phyloP scores from a whole-genome alignment of 306 rosid species.

The Malus sylvestris region DNA sequence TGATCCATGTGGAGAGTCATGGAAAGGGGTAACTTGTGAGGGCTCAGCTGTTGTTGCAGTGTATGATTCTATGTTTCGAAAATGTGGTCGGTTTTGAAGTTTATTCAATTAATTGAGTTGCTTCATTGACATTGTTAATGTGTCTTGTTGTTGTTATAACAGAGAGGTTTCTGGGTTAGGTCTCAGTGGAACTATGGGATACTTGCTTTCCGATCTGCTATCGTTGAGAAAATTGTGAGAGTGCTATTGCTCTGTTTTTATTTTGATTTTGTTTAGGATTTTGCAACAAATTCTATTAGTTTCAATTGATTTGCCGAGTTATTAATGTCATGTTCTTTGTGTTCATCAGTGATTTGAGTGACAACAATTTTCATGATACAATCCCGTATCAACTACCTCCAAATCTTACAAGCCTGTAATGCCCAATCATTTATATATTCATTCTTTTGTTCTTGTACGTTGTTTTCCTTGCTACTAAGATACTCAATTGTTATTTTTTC shows the following conservation, averaged over 20 bases:
- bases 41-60: constrained; percentile 80
- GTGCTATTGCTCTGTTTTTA: not conserved
- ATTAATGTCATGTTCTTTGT: constrained; percentile 1
- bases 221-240: constrained; percentile 80
- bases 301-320: not conserved
- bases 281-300: constrained; percentile 1
- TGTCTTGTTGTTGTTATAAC: constrained; percentile 19
- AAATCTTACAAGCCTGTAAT: constrained; percentile 89
- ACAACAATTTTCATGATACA: constrained; percentile 67
- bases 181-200: constrained; percentile 85
- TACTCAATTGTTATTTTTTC: not conserved
- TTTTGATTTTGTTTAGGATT: not conserved
- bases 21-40: constrained; percentile 91
- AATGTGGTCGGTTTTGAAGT: not conserved
- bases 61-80: constrained; percentile 37
- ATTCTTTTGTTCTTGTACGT: not conserved
- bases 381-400: constrained; percentile 93
- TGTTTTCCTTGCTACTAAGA: not conserved
- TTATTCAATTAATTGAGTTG: not conserved
- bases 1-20: constrained; percentile 87
- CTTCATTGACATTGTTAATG: constrained; percentile 18
- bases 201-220: constrained; percentile 65
- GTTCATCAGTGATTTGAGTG: constrained; percentile 61
- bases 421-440: not conserved
- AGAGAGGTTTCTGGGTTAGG: constrained; percentile 82